These are phyloP conservation scores for Echria macrotheca DNA, from an alignment of 495 filamentous ascomycete genomes.

Conservation along the genomic window DNA sequence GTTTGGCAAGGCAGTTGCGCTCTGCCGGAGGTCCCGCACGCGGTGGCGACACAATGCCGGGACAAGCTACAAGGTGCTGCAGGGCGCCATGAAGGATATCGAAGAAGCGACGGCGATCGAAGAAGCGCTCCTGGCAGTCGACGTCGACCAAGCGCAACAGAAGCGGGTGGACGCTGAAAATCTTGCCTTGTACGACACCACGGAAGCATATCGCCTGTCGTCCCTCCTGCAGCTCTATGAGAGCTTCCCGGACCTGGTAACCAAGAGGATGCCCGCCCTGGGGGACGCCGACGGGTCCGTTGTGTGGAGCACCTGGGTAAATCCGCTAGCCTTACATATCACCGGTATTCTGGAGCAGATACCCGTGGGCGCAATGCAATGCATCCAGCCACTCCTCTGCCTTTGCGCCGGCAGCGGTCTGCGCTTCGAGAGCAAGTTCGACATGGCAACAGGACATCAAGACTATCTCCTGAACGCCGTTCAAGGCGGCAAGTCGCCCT, in stretches of 20 bases:
- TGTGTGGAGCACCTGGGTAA: constrained; percentile 24
- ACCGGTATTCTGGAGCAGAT: constrained; percentile 19
- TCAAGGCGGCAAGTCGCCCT: background rate
- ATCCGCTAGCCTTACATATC: constrained; percentile 24
- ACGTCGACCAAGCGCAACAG: constrained; percentile 8
- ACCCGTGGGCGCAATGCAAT: constrained; percentile 19
- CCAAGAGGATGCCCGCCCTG: constrained; percentile 19
- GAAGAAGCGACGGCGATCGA: constrained; percentile 24
- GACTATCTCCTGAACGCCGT: constrained; percentile 18
- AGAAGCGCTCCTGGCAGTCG: constrained; percentile 17
- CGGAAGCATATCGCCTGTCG: constrained; percentile 29
- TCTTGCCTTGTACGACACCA: constrained; percentile 14
- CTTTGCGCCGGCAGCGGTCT: constrained; percentile 30
- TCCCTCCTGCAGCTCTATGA: constrained; percentile 30
- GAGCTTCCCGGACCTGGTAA: constrained; percentile 27
- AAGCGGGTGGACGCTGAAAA: background rate
- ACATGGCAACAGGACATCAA: constrained; percentile 10
- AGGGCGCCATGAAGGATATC: constrained; percentile 30
- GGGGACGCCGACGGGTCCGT: constrained; percentile 11
- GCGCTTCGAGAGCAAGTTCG: constrained; percentile 23
- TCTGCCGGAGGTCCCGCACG: constrained; percentile 27
- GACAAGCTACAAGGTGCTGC: constrained; percentile 23
- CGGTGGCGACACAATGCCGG: constrained; percentile 28
- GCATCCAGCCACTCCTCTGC: constrained; percentile 31
- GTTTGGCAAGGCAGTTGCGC: constrained; percentile 31